phyloP scores from a whole-genome alignment of 352 stramenopile genomes.

The Phytophthora europaea region DNA sequence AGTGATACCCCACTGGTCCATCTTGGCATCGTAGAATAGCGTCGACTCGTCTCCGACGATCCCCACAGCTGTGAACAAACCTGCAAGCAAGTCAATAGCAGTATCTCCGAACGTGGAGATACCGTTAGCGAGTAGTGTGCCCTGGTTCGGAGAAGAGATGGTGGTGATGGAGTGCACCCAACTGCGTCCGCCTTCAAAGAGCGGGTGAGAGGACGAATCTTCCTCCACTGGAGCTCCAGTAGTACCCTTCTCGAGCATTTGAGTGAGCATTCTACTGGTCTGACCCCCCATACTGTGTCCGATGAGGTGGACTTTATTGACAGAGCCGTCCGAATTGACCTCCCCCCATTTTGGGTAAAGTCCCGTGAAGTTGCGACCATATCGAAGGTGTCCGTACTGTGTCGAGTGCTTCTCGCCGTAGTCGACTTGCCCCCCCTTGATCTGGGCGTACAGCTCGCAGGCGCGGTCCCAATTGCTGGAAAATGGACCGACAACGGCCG shows the following conservation, averaged over 20 bases:
- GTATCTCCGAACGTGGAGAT: constrained; percentile 39
- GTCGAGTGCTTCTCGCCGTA: constrained; percentile 50
- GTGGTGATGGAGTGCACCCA: constrained; percentile 70
- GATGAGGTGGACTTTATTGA: constrained; percentile 56
- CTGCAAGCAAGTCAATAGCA: constrained; percentile 17
- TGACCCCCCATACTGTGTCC: constrained; percentile 78
- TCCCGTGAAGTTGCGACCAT: constrained; percentile 44
- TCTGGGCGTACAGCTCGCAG: constrained; percentile 61
- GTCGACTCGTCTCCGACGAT: constrained; percentile 6
- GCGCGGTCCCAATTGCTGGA: constrained; percentile 31
- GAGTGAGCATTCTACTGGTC: constrained; percentile 70
- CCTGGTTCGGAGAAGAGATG: constrained; percentile 55
- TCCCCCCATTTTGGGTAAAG: constrained; percentile 48
- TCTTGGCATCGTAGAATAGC: constrained; percentile 43
- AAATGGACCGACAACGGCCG: neutral
- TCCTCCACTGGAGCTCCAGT: constrained; percentile 33
- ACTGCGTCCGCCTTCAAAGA: constrained; percentile 53
- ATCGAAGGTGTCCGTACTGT: constrained; percentile 32
- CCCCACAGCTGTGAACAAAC: constrained; percentile 12
- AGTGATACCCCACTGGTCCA: constrained; percentile 43
- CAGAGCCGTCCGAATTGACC: constrained; percentile 38
- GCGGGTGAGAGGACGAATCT: constrained; percentile 10
- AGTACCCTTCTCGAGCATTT: constrained; percentile 55
- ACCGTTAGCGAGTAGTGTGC: constrained; percentile 46
- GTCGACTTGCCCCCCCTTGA: constrained; percentile 55